Conservation (phyloP, 202 grass and related monocot genomes). For the Dendrocalamus latiflorus region DNA sequence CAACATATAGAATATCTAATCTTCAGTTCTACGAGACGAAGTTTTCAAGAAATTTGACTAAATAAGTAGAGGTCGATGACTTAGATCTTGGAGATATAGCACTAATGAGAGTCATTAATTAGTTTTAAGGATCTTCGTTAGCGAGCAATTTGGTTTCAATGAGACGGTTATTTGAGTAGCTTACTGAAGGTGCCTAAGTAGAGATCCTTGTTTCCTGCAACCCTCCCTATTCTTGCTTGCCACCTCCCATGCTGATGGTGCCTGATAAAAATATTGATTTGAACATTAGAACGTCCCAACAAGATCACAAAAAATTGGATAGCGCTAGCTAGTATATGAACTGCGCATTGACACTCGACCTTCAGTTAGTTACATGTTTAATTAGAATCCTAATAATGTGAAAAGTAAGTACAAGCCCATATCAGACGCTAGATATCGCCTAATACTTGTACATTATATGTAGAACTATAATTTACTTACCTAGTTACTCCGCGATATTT, state of each 20-base stretch:
- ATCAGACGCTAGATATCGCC: not conserved
- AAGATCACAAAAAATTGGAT: not conserved
- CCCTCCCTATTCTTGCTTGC: conserved; percentile 97
- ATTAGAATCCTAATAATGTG: not conserved
- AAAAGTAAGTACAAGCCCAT: not conserved
- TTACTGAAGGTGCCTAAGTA: conserved; percentile 98
- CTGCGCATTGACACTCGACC: no score
- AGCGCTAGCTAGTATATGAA: no score
- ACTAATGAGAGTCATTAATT: conserved; percentile 29
- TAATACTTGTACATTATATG: not conserved
- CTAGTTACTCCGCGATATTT: conserved; percentile 89
- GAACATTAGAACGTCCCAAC: not conserved
- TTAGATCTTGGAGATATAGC: conserved; percentile 37
- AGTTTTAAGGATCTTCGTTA: conserved; percentile 23
- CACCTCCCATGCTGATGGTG: conserved; percentile 98
- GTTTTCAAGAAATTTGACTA: conserved; percentile 50
- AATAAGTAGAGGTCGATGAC: conserved; percentile 42
- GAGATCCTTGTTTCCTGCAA: conserved; percentile 95
- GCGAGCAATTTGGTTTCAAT: not conserved
- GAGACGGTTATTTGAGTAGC: not conserved
- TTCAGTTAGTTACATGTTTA: not conserved
- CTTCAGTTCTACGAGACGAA: conserved; percentile 53
- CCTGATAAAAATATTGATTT: conserved; percentile 36
- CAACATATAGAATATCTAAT: conserved; percentile 48
- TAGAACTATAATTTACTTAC: conserved; percentile 19